These are phyloP conservation scores for Buxus sempervirens DNA, from an alignment of 164 flowering plant species.

Conservation along the genomic window DNA sequence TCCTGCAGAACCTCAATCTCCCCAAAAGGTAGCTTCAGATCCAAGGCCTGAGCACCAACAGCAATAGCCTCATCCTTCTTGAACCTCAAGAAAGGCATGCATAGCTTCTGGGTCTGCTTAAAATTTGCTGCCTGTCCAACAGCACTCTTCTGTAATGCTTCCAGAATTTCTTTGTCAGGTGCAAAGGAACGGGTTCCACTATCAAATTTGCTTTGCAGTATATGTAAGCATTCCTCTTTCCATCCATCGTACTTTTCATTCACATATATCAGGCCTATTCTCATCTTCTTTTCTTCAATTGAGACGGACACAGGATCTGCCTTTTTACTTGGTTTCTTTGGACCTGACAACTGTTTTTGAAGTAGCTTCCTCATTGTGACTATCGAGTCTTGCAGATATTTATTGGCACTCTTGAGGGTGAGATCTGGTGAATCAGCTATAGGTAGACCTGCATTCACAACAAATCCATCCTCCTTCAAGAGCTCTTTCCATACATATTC, in stretches of 20 bases:
- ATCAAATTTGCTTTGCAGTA: constrained; percentile 57
- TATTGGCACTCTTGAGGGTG: constrained; percentile 69
- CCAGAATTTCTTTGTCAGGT: constrained; percentile 57
- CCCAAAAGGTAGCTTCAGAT: constrained; percentile 72
- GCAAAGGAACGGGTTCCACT: constrained; percentile 39
- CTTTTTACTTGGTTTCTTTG: constrained; percentile 61
- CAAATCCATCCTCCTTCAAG: constrained; percentile 72
- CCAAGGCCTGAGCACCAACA: constrained; percentile 70
- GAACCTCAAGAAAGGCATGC: constrained; percentile 87
- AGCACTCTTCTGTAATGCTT: constrained; percentile 42
- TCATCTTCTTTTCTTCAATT: constrained; percentile 34
- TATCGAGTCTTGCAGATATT: constrained; percentile 74
- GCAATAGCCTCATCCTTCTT: constrained; percentile 70
- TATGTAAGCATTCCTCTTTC: constrained; percentile 74
- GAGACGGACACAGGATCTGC: constrained; percentile 32
- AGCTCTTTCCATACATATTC: constrained; percentile 78
- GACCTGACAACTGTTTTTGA: constrained; percentile 62
- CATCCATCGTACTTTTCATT: constrained; percentile 82
- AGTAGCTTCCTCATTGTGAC: constrained; percentile 72
- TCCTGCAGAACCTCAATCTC: constrained; percentile 74
- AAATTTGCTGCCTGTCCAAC: constrained; percentile 47
- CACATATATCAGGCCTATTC: constrained; percentile 63
- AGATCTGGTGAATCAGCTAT: constrained; percentile 52
- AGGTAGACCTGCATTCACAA: constrained; percentile 83
- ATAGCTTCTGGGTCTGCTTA: constrained; percentile 61